Evolutionary conservation across 2,329 filamentous ascomycete genomes (phyloP).

Genomic region (Peltaster fructicola): DNA sequence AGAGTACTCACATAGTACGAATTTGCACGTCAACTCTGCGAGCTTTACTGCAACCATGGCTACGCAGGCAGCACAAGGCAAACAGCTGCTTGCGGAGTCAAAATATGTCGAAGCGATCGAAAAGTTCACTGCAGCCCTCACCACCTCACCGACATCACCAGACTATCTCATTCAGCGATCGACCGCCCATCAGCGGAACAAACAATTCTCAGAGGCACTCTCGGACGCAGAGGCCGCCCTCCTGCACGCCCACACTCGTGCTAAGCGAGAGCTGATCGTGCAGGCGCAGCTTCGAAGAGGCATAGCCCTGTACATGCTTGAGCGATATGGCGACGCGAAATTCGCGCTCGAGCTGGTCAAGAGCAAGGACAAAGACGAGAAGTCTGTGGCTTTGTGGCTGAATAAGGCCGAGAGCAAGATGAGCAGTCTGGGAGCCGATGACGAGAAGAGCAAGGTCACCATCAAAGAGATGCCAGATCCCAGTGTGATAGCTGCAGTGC

Average conservation of each 20-base stretch:
- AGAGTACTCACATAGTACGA: too few relatives aligned
- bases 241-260: slow-evolving; percentile 52
- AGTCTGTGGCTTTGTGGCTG: slow-evolving; percentile 39
- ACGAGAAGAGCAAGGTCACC: slow-evolving; percentile 28
- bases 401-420: slow-evolving; percentile 37
- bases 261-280: slow-evolving; percentile 55
- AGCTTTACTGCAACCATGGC: slow-evolving; percentile 21
- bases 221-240: slow-evolving; percentile 33
- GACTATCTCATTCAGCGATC: slow-evolving; percentile 69
- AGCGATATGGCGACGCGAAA: slow-evolving; percentile 56
- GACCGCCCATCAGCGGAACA: slow-evolving; percentile 52
- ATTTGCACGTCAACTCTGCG: too few relatives aligned
- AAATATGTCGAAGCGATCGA: slow-evolving; percentile 52
- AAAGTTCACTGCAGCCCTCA: slow-evolving; percentile 49
- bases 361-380: slow-evolving; percentile 35
- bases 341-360: slow-evolving; percentile 46
- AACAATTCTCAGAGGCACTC: slow-evolving; percentile 28
- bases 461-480: slow-evolving; percentile 37
- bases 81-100: slow-evolving; percentile 40
- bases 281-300: slow-evolving; percentile 70
- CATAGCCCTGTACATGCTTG: slow-evolving; percentile 53
- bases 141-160: slow-evolving; percentile 45
- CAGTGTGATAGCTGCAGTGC: not conserved
- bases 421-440: slow-evolving; percentile 29
- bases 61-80: slow-evolving; percentile 38